Conservation (phyloP, 768 basidiomycete species). For the Paxillus involutus region DNA sequence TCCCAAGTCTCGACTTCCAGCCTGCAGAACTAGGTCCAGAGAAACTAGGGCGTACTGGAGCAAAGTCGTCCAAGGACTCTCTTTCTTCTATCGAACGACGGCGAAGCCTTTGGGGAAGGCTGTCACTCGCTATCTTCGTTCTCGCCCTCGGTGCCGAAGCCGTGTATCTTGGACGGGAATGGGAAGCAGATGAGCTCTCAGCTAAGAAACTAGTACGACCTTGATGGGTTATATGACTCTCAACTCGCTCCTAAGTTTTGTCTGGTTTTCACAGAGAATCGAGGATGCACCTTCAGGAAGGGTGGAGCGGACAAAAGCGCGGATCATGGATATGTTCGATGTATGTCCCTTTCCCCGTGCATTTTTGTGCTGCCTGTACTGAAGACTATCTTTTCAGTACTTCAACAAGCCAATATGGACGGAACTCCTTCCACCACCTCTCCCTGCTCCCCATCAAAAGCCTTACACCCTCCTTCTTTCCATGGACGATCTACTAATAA, state of each 20-base stretch:
- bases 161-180: slow-evolving; percentile 74
- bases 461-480: slow-evolving; percentile 92
- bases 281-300: slow-evolving; percentile 62
- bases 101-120: slow-evolving; percentile 54
- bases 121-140: slow-evolving; percentile 52
- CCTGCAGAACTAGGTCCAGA: slow-evolving; percentile 46
- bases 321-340: slow-evolving; percentile 66
- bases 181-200: slow-evolving; percentile 72
- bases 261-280: slow-evolving; percentile 40
- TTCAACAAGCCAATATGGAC: slow-evolving; percentile 94
- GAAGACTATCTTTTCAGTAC: slow-evolving; percentile 45
- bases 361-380: not conserved
- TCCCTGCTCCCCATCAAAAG: slow-evolving; percentile 79
- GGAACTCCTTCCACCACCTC: slow-evolving; percentile 85
- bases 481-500: slow-evolving; percentile 88
- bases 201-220: slow-evolving; percentile 58
- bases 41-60: slow-evolving; percentile 61
- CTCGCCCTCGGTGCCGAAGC: slow-evolving; percentile 57
- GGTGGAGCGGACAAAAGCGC: slow-evolving; percentile 61
- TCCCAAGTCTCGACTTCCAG: slow-evolving; percentile 66
- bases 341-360: slow-evolving; percentile 40
- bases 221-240: not conserved
- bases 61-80: slow-evolving; percentile 73
- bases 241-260: not conserved
- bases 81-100: slow-evolving; percentile 77